phyloP scores from a whole-genome alignment of 805 yeast species.

The Lipomyces spencermartinsiae region DNA sequence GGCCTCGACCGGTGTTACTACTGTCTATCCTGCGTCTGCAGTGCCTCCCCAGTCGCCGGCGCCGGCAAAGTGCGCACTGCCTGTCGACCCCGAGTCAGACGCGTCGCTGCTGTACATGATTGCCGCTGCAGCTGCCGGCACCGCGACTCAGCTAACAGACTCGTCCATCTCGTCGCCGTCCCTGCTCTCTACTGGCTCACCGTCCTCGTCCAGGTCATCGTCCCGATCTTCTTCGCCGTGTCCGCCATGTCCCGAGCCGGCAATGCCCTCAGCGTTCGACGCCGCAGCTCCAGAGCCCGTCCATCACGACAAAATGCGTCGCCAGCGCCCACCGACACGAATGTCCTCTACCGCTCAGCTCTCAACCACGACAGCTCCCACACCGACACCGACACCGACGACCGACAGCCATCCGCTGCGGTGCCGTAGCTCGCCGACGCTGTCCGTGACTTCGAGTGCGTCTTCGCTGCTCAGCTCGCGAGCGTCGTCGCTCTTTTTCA shows the following conservation, averaged over 20 bases:
- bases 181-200: background rate
- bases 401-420: slow-evolving; percentile 5
- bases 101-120: slow-evolving; percentile 7
- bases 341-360: background rate
- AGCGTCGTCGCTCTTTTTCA: slow-evolving; percentile 16
- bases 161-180: background rate
- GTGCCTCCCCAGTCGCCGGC: slow-evolving; percentile 2
- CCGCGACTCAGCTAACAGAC: background rate
- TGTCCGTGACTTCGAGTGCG: slow-evolving; percentile 10
- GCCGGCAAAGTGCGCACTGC: slow-evolving; percentile 9
- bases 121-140: background rate
- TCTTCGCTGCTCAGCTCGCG: slow-evolving; percentile 7
- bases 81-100: background rate
- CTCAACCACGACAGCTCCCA: background rate
- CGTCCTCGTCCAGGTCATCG: slow-evolving; percentile 10
- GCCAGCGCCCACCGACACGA: background rate
- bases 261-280: background rate
- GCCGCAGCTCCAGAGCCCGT: slow-evolving; percentile 6
- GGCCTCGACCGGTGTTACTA: background rate
- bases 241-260: background rate
- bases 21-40: background rate
- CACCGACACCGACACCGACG: background rate
- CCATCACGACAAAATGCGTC: slow-evolving; percentile 7
- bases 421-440: slow-evolving; percentile 19
- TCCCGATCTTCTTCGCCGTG: slow-evolving; percentile 6